A percentile compares a stretch with the other conserved stretches of the same genome.
These are phyloP conservation scores for Aspergillus piperis DNA, from an alignment of 2,329 filamentous ascomycete genomes.

Conservation along the genomic window DNA sequence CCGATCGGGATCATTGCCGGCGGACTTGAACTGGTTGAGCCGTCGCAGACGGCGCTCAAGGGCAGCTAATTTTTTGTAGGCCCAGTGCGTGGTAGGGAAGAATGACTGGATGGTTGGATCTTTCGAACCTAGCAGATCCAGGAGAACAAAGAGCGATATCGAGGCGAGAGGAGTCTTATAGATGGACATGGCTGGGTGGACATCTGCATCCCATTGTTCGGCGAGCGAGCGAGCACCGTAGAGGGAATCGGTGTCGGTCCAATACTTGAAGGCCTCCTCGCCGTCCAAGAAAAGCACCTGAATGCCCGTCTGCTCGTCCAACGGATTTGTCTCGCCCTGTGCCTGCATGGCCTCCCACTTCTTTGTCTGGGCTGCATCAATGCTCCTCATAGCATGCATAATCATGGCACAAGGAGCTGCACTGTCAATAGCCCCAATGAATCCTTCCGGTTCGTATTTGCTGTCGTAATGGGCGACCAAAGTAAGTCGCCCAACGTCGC, in stretches of 20 bases:
- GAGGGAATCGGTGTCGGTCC: constrained; percentile 79
- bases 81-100: constrained; percentile 90
- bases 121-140: constrained; percentile 78
- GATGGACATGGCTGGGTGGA: constrained; percentile 70
- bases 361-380: constrained; percentile 75
- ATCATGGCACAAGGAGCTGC: constrained; percentile 94
- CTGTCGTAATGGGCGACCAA: constrained; percentile 95
- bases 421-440: constrained; percentile 91
- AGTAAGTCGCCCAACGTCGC: constrained; percentile 78
- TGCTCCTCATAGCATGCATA: constrained; percentile 77
- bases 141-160: constrained; percentile 86
- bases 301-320: constrained; percentile 78
- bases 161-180: constrained; percentile 73
- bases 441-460: constrained; percentile 75
- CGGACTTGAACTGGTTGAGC: constrained; percentile 66
- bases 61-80: constrained; percentile 73
- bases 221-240: constrained; percentile 87
- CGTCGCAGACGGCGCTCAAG: constrained; percentile 73
- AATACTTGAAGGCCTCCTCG: constrained; percentile 84
- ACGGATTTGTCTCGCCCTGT: constrained; percentile 52
- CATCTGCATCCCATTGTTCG: constrained; percentile 72
- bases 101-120: constrained; percentile 77
- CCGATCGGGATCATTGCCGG: constrained; percentile 26
- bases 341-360: constrained; percentile 77
- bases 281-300: constrained; percentile 91